Base-by-base conservation (phyloP, 768 basidiomycete species). In the Mycena venus region DNA sequence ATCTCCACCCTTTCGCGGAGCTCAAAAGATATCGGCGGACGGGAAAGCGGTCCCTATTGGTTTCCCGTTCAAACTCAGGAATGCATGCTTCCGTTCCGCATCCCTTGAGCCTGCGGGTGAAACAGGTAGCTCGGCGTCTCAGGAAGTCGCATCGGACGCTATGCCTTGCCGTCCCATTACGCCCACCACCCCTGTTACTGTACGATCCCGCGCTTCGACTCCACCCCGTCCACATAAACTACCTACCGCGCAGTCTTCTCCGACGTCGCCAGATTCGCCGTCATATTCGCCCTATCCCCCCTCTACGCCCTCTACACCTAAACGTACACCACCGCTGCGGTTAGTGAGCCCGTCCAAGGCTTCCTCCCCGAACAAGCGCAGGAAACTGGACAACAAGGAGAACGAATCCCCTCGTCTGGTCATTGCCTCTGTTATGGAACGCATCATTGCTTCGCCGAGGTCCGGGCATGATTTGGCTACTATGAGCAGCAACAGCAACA, bases 301-400 rank as follows among this genome's bases (percentile, higher is more conserved):
- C 6, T 73, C 81, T 14, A 85, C 86, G 2, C 86, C 87, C 1
- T 75, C 82, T 21, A 86, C 86, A 3, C 85, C 87, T 2, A 81
- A 78, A 69, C 80, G 82, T 19, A 80, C 81, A 15, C 70, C 81
- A 15, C 70, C 77, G 32, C 49, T 73, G 67, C 77, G 73, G 34
- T 29, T 70, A 44, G 77, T 77, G 38, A 68, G 69, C 25, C 78
- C 72, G 51, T 78, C 78, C 63, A 73, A 68, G 23, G 75, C 81
- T 34, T 85, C 86, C 25, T 85, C 86, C 25, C 80, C 83, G 25
- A 86, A 85, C 74, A 86, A 87, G 71, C 83, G 85, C 63, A 81
- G 83, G 73, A 73, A 73, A 42, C 63, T 81, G 32, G 81, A 79
- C 19, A 76, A 92, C 80, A 94, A 94, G 82, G 93, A 95, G 79